Evolutionary conservation across 768 basidiomycete species (phyloP).

Genomic region (Phlebiopsis gigantea): DNA sequence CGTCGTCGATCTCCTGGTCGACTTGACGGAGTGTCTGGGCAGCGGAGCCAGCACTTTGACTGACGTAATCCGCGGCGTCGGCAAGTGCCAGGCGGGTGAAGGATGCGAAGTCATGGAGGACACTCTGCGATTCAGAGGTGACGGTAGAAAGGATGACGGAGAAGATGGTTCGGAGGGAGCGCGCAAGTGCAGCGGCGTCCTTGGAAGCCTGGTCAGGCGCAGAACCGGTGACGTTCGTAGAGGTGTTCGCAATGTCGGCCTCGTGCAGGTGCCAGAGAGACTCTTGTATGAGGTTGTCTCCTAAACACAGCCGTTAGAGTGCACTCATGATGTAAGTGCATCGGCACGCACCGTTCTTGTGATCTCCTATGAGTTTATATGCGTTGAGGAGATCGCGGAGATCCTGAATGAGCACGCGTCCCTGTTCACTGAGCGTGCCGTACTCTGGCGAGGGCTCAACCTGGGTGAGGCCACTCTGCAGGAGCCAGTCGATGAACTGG

Average conservation of each 20-base stretch:
- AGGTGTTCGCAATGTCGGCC: slow-evolving; percentile 41
- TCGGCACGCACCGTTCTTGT: slow-evolving; percentile 52
- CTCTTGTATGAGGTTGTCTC: slow-evolving; percentile 60
- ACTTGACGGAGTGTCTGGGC: slow-evolving; percentile 50
- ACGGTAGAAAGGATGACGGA: slow-evolving; percentile 49
- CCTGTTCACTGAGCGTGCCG: slow-evolving; percentile 49
- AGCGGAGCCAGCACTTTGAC: slow-evolving; percentile 42
- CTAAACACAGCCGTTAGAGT: slow-evolving; percentile 28
- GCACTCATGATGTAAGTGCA: background rate
- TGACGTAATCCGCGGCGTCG: slow-evolving; percentile 57
- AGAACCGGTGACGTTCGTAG: slow-evolving; percentile 23
- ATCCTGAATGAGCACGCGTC: slow-evolving; percentile 44
- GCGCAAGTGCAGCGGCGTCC: slow-evolving; percentile 47
- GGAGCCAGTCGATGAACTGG: slow-evolving; percentile 49
- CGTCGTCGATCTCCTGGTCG: slow-evolving; percentile 55
- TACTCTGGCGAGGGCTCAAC: slow-evolving; percentile 33
- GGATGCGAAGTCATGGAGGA: slow-evolving; percentile 60
- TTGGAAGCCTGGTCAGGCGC: slow-evolving; percentile 37
- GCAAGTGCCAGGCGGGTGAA: slow-evolving; percentile 61
- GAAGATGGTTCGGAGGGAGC: slow-evolving; percentile 45
- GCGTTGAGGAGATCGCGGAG: slow-evolving; percentile 50
- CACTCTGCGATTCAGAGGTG: slow-evolving; percentile 45
- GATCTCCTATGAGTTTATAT: slow-evolving; percentile 45
- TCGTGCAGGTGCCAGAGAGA: slow-evolving; percentile 60
- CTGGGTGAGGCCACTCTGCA: slow-evolving; percentile 42